Base-by-base conservation (phyloP, 768 basidiomycete genomes). In the Mycena albidolilacea region DNA sequence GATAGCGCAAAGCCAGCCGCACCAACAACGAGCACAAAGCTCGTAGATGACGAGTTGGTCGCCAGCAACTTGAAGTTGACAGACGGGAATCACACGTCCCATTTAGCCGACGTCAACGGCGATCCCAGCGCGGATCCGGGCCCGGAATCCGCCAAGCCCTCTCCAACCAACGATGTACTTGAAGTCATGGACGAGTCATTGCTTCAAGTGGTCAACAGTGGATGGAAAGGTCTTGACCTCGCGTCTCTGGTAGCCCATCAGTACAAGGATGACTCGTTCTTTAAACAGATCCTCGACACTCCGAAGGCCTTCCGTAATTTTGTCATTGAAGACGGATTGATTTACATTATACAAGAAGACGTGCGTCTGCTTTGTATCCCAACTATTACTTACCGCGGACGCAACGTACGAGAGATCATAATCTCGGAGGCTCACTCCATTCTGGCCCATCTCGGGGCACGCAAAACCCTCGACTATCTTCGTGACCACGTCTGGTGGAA, bases 121-220 rank as follows among this genome's bases (percentile, higher is more conserved):
- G 61, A 63, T 63, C 61, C 48, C 30, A 63, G 35, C 6, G 41
- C 5, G 41, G 41, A 43, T 43, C 41, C 6, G 14, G 41, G 14
- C 14, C 14, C 6, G 23, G 41, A 14, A 43, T 14, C 41, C 6
- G 14, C 19, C 44, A 38, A 41, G 19, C 9, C 39, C 59, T 39
- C 17, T 43, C 59, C 15, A 39, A 10, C 17, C 39, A 19, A 39
- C 37, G 35, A 59, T 12, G 37, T 38, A 30, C 30, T 59, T 35
- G 57, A 59, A 59, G 19, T 1, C 35, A 59, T 59, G 57, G 37
- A 59, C 38, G 35, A 59, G 7, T 59, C 57, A 30, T 38, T 59
- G 35, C 37, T 59, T 59, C 57, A 59, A 38, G 57, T 59, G 15
- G 57, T 59, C 35, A 59, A 59, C 57, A 59, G 57, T 35, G 57